Evolutionary conservation across 2,329 filamentous ascomycete genomes (phyloP).

Genomic region (Leptographium wingfieldii): DNA sequence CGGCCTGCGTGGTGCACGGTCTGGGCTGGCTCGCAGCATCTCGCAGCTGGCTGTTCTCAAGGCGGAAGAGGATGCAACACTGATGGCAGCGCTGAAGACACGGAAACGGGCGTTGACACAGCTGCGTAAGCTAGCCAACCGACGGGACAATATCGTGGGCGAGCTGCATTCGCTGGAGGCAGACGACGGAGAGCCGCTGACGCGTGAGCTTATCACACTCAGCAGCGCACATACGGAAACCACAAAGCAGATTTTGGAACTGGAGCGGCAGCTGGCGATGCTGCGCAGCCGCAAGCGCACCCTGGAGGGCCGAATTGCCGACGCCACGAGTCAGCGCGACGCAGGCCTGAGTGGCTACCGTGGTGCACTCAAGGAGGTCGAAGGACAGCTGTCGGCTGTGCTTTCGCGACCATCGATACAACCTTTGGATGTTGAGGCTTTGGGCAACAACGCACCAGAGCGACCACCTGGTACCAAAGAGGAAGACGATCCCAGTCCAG

Average conservation of each 20-base stretch:
- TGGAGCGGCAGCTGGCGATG: conserved; percentile 50
- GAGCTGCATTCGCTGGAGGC: conserved; percentile 43
- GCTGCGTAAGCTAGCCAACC: conserved; percentile 38
- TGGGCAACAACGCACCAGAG: conserved; percentile 14
- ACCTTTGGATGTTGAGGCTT: conserved; percentile 36
- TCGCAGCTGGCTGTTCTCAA: conserved; percentile 53
- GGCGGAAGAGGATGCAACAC: conserved; percentile 50
- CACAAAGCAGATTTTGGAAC: conserved; percentile 48
- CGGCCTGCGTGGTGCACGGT: conserved; percentile 49
- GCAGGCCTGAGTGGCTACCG: conserved; percentile 61
- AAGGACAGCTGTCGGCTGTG: conserved; percentile 47
- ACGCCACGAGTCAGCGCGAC: conserved; percentile 52
- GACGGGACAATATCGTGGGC: conserved; percentile 34
- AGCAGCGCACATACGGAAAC: conserved; percentile 39
- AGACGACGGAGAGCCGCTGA: conserved; percentile 44
- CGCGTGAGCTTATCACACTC: conserved; percentile 47
- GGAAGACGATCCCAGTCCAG: conserved; percentile 10
- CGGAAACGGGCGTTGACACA: conserved; percentile 45
- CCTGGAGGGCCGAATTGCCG: conserved; percentile 46
- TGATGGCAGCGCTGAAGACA: conserved; percentile 42
- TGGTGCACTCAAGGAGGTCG: conserved; percentile 52
- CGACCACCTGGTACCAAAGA: conserved; percentile 7
- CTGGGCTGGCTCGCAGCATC: conserved; percentile 51
- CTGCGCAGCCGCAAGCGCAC: conserved; percentile 49
- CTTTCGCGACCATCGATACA: conserved; percentile 43